phyloP scores from a whole-genome alignment of 2,329 filamentous ascomycete species.

The Intubia oerlemansii region DNA sequence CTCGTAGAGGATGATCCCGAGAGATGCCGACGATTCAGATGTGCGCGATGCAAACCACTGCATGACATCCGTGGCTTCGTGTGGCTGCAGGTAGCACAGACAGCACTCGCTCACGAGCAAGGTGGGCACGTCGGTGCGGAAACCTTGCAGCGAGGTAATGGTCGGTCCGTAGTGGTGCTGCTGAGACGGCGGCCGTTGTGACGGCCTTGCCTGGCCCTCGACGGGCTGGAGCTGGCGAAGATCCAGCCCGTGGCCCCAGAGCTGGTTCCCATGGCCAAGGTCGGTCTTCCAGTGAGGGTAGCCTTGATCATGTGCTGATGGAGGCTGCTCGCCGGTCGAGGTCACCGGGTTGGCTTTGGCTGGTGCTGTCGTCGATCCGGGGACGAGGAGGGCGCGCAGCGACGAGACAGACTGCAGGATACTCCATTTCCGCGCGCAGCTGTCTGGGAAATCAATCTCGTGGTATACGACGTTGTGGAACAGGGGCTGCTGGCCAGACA shows the following conservation, averaged over 20 bases:
- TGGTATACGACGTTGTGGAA: conserved; percentile 47
- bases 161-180: too few relatives aligned
- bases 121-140: conserved; percentile 45
- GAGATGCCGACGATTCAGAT: too few relatives aligned
- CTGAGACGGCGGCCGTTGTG: too few relatives aligned
- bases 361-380: too few relatives aligned
- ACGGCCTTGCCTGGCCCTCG: too few relatives aligned
- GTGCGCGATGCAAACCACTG: conserved; percentile 29
- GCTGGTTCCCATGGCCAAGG: conserved; percentile 18
- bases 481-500: conserved; percentile 12
- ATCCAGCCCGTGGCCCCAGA: conserved; percentile 45
- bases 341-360: too few relatives aligned
- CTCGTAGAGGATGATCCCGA: conserved; percentile 60
- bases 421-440: conserved; percentile 44
- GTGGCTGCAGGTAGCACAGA: conserved; percentile 61
- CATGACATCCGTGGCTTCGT: conserved; percentile 42
- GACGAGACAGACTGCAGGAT: conserved; percentile 24
- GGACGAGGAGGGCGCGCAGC: conserved; percentile 19
- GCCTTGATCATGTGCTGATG: too few relatives aligned
- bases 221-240: conserved; percentile 37
- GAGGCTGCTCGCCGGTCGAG: too few relatives aligned
- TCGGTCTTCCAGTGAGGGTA: conserved; percentile 25
- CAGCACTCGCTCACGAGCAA: conserved; percentile 89
- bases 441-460: conserved; percentile 72
- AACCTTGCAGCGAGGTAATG: conserved; percentile 19